Evolutionary conservation across 768 basidiomycete species (phyloP), one percentile per base, ranked within the genome.

Genomic region (Lactarius akahatsu): DNA sequence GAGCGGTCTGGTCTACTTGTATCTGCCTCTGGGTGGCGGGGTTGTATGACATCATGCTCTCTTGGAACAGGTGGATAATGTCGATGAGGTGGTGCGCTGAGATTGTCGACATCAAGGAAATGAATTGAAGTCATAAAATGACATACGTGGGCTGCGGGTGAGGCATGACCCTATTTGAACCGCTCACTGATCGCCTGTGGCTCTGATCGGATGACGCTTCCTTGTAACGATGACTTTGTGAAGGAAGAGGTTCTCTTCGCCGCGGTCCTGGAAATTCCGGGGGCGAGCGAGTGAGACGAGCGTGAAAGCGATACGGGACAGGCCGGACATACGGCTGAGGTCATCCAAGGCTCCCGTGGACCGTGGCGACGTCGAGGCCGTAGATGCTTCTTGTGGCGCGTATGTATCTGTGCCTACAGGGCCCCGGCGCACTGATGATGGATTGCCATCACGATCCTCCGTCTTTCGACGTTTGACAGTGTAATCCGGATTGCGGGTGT

Each of bases 201-300:
- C 41, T 26, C 10, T 34, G 50, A 10, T 59, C 66, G 9, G 64
- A 28, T 15, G 40, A 58, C 30, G 63, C 63, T 62, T 70, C 69
- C 52, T 61, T 63, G 45, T 60, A 70, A 11, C 69, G 69, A 57
- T 69, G 68, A 18, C 61, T 69, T 67, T 70, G 69, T 23, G 67
- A 52, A 65, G 69, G 67, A n/a, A 70, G 38, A 18, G 69, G 69
- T 23, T 56, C 57, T 45, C 68, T 50, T 57, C 64, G 63, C 34
- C 69, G 69, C 32, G 64, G 57, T 58, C 67, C 69, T 70, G 61
- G 62, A 59, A 67, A 67, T 54, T 34, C 43, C 66, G 34, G 63
- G 61, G 18, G 36, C 55, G 62, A 20, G 59, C 41, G 62, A 32
- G 62, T 61, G 59, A 68, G 58, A 57, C 56, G 57, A 63, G 58